Base-by-base conservation (phyloP, 257 asterid genomes). In the Solanum sparsipilum region DNA sequence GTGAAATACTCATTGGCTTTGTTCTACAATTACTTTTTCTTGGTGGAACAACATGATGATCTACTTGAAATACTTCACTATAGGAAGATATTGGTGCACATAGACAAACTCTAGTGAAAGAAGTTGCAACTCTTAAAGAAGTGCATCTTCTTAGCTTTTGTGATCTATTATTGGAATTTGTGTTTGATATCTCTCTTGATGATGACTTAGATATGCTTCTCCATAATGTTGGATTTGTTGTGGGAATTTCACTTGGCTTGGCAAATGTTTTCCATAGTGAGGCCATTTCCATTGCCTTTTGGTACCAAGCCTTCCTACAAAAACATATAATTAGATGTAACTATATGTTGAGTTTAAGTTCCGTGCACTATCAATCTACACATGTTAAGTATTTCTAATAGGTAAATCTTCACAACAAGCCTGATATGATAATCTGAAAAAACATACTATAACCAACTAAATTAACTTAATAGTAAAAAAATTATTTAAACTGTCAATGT, bases 1-100 rank as follows among this genome's bases (percentile, higher is more conserved):
- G 93, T 11, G 84, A 89, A 29, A 76, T 52, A 0, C 70, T 81
- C 1, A 74, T 70, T 13, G 95, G 91, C 76, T 91, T 96, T 13
- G 98, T 89, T 68, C 96, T 90, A 83, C 94, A 95, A 39, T 93
- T 93, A 84, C 98, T 96, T 86, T 96, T 91, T 52, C 98, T 92
- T 1, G 97, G 97, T 5, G 95, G 97, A 68, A 92, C 91, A 11
- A 74, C 82, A 21, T 74, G 82, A 21, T 79, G 58, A n/a, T 95
- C 98, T 16, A 88, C 94, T 88, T 95, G 97, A 48, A 95, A 96
- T n/a, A 93, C 91, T 86, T 96, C 96, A 0, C 93, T 89, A 88
- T 96, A 95, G 35, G 98, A 95, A 7, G 98, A 96, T 44, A 96
- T 95, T 18, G 98, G 98, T 7, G 95, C 98, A 65, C 98, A 96